These are phyloP conservation scores for Termitomyces sp. DNA, from an alignment of 768 basidiomycete genomes.

Conservation along the genomic window DNA sequence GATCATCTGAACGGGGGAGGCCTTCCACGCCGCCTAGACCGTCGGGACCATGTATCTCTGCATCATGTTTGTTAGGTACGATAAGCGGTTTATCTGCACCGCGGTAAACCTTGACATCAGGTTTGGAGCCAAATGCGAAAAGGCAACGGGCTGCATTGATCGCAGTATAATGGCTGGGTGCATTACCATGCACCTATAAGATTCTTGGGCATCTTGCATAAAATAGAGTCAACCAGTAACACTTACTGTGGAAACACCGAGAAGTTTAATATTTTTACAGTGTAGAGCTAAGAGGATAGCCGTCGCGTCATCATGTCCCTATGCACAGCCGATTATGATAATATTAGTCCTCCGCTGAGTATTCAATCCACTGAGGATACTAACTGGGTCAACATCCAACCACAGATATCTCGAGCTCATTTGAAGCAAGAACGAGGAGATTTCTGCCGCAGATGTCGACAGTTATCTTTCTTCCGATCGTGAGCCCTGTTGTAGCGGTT, in stretches of 20 bases:
- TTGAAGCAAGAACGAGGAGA: no score
- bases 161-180: slow-evolving; percentile 52
- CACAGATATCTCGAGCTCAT: slow-evolving; percentile 31
- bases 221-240: neutral
- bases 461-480: neutral
- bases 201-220: neutral
- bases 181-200: slow-evolving; percentile 75
- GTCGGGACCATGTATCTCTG: slow-evolving; percentile 78
- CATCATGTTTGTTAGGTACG: slow-evolving; percentile 53
- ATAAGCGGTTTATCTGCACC: slow-evolving; percentile 71
- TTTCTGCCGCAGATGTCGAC: neutral
- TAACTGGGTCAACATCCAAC: slow-evolving; percentile 64
- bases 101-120: slow-evolving; percentile 53
- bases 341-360: neutral
- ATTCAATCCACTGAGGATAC: slow-evolving; percentile 9
- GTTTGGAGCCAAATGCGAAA: slow-evolving; percentile 63
- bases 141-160: slow-evolving; percentile 77
- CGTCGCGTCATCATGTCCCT: slow-evolving; percentile 90
- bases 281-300: slow-evolving; percentile 77
- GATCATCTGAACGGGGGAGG: slow-evolving; percentile 45
- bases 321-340: neutral
- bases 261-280: slow-evolving; percentile 54
- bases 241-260: slow-evolving; percentile 80
- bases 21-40: slow-evolving; percentile 85
- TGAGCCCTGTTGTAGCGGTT: neutral